phyloP scores from a whole-genome alignment of 108 stramenopile species.

The Fistulifera solaris region DNA sequence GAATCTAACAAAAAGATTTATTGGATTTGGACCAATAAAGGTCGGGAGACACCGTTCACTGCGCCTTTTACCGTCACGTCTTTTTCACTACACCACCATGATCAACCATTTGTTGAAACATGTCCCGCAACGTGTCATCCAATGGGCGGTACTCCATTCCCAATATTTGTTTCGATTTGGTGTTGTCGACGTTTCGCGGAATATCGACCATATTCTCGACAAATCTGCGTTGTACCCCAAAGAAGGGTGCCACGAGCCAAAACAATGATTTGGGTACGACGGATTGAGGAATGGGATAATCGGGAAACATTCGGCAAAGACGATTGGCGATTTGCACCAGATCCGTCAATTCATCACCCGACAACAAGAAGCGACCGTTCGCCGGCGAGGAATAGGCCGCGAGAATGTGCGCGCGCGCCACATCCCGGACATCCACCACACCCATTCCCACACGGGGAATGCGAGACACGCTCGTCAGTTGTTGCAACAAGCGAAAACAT shows the following conservation, averaged over 20 bases:
- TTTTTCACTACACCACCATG: no score
- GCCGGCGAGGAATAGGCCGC: constrained; percentile 12
- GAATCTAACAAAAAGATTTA: no score
- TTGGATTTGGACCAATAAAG: no score
- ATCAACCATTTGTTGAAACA: constrained; percentile 17
- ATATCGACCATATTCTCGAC: constrained; percentile 1
- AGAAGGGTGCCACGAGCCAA: constrained; percentile 12
- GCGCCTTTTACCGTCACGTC: no score
- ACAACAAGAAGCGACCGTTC: constrained; percentile 11
- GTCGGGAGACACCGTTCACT: no score
- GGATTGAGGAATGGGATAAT: constrained; percentile 7
- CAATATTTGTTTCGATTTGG: constrained; percentile 7
- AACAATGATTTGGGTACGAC: constrained; percentile 9
- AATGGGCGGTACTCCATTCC: constrained; percentile 20
- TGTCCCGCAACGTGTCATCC: constrained; percentile 9
- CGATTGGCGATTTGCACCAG: neutral
- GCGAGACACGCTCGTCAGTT: neutral
- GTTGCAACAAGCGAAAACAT: constrained; percentile 4
- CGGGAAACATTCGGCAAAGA: neutral
- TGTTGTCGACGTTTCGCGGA: constrained; percentile 7
- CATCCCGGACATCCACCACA: constrained; percentile 22
- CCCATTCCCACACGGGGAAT: constrained; percentile 7
- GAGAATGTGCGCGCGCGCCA: constrained; percentile 12
- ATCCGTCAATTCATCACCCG: constrained; percentile 2
- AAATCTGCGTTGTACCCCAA: constrained; percentile 1